Evolutionary conservation across 257 asterid species (phyloP).

Genomic region (Solanum appendiculatum): DNA sequence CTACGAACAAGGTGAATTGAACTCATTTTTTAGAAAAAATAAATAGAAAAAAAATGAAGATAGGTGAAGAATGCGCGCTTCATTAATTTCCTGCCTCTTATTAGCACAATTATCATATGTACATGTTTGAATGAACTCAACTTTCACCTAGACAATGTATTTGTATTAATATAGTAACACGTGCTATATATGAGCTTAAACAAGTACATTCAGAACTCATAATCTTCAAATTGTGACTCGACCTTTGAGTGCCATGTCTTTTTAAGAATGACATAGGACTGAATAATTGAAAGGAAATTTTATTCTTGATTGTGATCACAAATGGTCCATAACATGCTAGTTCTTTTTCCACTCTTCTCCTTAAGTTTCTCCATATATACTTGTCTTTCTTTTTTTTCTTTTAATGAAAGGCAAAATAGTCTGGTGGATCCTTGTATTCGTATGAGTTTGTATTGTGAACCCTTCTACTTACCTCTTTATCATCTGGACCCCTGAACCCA

Average conservation of each 20-base stretch:
- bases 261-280: background rate
- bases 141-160: background rate
- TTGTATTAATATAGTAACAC: background rate
- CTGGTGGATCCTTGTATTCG: too few relatives aligned
- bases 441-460: too few relatives aligned
- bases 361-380: background rate
- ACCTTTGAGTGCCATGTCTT: background rate
- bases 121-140: too few relatives aligned
- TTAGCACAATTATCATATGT: too few relatives aligned
- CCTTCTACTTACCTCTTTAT: too few relatives aligned
- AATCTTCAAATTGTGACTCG: background rate
- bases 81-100: too few relatives aligned
- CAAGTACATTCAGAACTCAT: too few relatives aligned
- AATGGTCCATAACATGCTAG: background rate
- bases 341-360: background rate
- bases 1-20: background rate
- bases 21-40: background rate
- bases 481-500: too few relatives aligned
- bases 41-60: background rate
- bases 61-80: background rate
- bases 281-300: background rate
- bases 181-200: too few relatives aligned
- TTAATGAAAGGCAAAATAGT: too few relatives aligned
- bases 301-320: background rate
- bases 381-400: background rate